Base-by-base conservation (phyloP, 2,329 filamentous ascomycete species). In the Talaromyces marneffei region DNA sequence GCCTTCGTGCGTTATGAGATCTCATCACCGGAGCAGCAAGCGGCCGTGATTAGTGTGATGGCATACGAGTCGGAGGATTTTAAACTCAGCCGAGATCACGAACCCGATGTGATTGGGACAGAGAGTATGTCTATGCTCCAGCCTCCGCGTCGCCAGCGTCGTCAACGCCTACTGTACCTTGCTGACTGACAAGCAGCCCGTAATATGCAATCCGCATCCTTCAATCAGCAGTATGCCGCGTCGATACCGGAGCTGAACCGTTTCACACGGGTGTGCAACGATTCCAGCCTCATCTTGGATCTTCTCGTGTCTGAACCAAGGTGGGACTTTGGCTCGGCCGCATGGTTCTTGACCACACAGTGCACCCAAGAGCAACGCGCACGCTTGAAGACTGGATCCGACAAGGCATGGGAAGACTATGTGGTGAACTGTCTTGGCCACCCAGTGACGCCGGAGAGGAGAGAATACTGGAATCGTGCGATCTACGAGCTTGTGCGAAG, bases 1-100 rank as follows among this genome's bases (percentile, higher is more conserved):
- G 81, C 84, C 42, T 86, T 92, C 72, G 60, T 69, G 18, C 74
- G 78, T 10, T 88, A 90, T 78, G 66, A 72, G 2, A 77, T 92
- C 66, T 79, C 75, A 54, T 72, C 72, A 31, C 74, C 76, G 25
- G 82, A 80, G 25, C 84, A 88, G 67, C 86, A 89, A 70, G 90
- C 90, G 6, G 89, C 87, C 25, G 74, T 92, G 14, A 70, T 94
- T 50, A 80, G 86, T 12, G 79, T 91, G 69, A 87, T 90, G 77
- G 84, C 87, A 12, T 87, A 86, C 69, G 91, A 95, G 77, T 86
- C 84, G 1, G 85, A 62, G 23, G 80, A 86, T 64, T 90, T 92
- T 76, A 80, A 83, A 68, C 92, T 84, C 81, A 90, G 87, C 74
- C 82, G 80, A 73, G 91, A 92, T 75, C 78, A 85, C 66, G 82